Evolutionary conservation across 441 rosid species (phyloP).

Genomic region (Cnidoscolus chayamansa): DNA sequence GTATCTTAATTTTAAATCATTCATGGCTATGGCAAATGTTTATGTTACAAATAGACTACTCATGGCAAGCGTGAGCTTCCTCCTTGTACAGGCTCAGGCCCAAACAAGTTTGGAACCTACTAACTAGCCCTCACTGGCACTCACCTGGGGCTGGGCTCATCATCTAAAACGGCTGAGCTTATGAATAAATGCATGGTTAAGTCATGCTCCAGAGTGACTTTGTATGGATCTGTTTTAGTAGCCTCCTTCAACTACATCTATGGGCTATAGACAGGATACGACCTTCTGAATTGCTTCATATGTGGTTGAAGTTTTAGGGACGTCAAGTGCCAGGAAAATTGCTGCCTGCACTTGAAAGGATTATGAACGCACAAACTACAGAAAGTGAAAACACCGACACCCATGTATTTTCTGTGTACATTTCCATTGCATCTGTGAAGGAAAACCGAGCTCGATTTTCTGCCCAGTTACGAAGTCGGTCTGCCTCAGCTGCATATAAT

Average conservation of each 20-base stretch:
- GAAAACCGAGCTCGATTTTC: constrained; percentile 80
- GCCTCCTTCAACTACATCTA: not conserved
- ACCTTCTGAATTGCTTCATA: not conserved
- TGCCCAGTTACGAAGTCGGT: constrained; percentile 83
- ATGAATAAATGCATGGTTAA: not conserved
- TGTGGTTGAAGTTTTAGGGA: not conserved
- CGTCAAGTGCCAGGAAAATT: constrained; percentile 54
- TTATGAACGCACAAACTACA: constrained; percentile 84
- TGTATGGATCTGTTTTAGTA: not conserved
- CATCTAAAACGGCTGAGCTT: constrained; percentile 15
- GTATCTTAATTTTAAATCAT: not conserved
- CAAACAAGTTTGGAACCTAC: not conserved
- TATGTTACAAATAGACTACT: no score
- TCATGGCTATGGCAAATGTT: not conserved
- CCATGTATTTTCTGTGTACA: constrained; percentile 88
- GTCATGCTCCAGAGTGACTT: not conserved
- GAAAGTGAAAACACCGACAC: constrained; percentile 91
- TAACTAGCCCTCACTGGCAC: not conserved
- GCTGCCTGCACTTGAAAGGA: constrained; percentile 66
- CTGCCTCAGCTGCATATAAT: constrained; percentile 85
- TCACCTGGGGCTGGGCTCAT: constrained; percentile 2
- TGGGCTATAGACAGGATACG: not conserved
- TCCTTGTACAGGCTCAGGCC: no score
- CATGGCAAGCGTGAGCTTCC: no score
- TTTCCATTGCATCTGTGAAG: constrained; percentile 87